Conservation (phyloP, 2,329 filamentous ascomycete genomes). For the Domatiomyces globalis region DNA sequence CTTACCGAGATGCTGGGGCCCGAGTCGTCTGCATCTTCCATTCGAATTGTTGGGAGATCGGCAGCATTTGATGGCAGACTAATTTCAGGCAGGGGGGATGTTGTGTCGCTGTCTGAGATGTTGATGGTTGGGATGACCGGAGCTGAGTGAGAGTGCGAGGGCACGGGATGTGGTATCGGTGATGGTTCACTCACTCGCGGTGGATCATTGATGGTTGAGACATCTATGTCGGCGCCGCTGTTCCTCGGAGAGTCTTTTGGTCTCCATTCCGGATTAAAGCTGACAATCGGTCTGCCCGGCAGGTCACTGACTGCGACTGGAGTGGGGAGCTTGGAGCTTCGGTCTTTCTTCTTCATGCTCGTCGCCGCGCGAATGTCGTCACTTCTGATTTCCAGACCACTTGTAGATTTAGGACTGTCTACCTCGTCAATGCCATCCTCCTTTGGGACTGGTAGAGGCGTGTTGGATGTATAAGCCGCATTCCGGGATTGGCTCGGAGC, state of each 20-base stretch:
- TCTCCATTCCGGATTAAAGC: conserved; percentile 76
- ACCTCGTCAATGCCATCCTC: conserved; percentile 2
- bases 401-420: conserved; percentile 45
- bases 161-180: conserved; percentile 6
- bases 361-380: conserved; percentile 85
- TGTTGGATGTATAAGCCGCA: conserved; percentile 62
- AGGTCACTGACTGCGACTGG: conserved; percentile 83
- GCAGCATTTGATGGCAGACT: conserved; percentile 19
- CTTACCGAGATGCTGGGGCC: conserved; percentile 2
- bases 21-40: conserved; percentile 2
- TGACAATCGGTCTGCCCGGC: conserved; percentile 87
- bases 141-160: conserved; percentile 5
- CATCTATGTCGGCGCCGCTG: conserved; percentile 18
- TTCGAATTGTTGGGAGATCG: conserved; percentile 4
- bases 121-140: conserved; percentile 31
- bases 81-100: conserved; percentile 22
- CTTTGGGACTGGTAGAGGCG: conserved; percentile 20
- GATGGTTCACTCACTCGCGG: conserved; percentile 1
- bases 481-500: conserved; percentile 71
- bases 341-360: conserved; percentile 73
- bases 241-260: conserved; percentile 25
- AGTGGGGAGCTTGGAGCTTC: conserved; percentile 73
- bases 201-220: conserved; percentile 13
- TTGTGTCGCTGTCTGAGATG: conserved; percentile 30
- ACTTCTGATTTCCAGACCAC: conserved; percentile 68